A percentile compares a stretch with the other conserved stretches of the same genome.
phyloP scores from a whole-genome alignment of 306 rosid species.

The Prunus mongolica region DNA sequence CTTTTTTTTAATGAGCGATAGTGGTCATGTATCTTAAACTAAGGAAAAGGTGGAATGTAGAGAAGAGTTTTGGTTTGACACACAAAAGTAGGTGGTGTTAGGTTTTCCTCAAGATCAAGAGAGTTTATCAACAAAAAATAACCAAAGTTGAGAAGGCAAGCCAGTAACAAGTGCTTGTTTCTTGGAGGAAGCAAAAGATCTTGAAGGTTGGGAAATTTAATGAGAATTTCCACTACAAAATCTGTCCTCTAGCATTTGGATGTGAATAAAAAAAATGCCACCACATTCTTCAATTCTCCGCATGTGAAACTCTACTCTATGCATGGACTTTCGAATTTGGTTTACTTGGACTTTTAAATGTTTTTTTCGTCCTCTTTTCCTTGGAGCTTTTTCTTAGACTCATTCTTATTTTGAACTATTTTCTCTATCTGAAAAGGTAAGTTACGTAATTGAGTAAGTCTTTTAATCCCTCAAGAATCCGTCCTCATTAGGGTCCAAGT shows the following conservation, averaged over 20 bases:
- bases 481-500: not conserved
- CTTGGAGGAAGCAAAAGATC: slow-evolving; percentile 20
- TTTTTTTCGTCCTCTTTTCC: not conserved
- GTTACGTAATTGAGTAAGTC: not conserved
- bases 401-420: not conserved
- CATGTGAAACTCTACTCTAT: not conserved
- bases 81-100: slow-evolving; percentile 2
- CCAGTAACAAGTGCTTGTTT: not conserved
- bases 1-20: not conserved
- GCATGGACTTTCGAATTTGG: not conserved
- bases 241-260: slow-evolving; percentile 23
- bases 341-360: not conserved
- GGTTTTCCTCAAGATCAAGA: not conserved
- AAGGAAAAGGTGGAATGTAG: not conserved
- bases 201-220: slow-evolving; percentile 16
- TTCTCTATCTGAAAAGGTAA: not conserved
- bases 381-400: not conserved
- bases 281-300: not conserved
- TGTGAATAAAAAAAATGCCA: not conserved
- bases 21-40: not conserved
- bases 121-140: not conserved
- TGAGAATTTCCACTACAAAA: slow-evolving; percentile 3
- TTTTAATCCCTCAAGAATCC: not conserved
- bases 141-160: not conserved
- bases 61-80: slow-evolving; percentile 23